These are phyloP conservation scores for Collybia nuda DNA, from an alignment of 768 basidiomycete species.

Conservation along the genomic window DNA sequence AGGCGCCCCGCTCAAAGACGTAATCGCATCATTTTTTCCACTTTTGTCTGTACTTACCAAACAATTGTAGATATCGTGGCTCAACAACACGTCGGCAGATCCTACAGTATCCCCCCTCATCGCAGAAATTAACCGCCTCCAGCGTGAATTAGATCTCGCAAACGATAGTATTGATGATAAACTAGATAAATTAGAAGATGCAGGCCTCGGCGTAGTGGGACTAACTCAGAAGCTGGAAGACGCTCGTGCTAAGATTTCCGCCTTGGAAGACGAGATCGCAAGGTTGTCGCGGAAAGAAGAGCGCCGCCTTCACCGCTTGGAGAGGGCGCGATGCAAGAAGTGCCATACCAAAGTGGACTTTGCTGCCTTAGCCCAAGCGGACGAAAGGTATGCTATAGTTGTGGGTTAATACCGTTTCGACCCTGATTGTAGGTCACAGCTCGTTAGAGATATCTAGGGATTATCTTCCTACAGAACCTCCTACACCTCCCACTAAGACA, in stretches of 20 bases:
- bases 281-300: slow-evolving; percentile 68
- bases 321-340: slow-evolving; percentile 65
- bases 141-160: slow-evolving; percentile 73
- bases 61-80: slow-evolving; percentile 62
- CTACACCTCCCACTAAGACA: slow-evolving; percentile 67
- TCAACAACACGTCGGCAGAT: slow-evolving; percentile 61
- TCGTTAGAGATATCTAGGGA: slow-evolving; percentile 50
- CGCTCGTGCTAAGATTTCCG: slow-evolving; percentile 54
- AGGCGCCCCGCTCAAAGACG: slow-evolving; percentile 76
- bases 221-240: slow-evolving; percentile 73
- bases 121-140: slow-evolving; percentile 71
- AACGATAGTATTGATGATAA: slow-evolving; percentile 89
- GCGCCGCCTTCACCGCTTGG: slow-evolving; percentile 59
- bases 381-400: slow-evolving; percentile 56
- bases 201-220: slow-evolving; percentile 71
- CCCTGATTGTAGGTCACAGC: slow-evolving; percentile 30
- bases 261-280: slow-evolving; percentile 68
- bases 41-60: background rate
- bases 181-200: slow-evolving; percentile 80
- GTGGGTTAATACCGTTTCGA: background rate
- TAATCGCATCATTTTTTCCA: slow-evolving; percentile 23
- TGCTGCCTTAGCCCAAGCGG: slow-evolving; percentile 38
- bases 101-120: slow-evolving; percentile 60
- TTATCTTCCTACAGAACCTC: slow-evolving; percentile 53
- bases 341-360: slow-evolving; percentile 66